These are phyloP conservation scores for Rubus parviflorus DNA, from an alignment of 306 rosid species.

Conservation along the genomic window DNA sequence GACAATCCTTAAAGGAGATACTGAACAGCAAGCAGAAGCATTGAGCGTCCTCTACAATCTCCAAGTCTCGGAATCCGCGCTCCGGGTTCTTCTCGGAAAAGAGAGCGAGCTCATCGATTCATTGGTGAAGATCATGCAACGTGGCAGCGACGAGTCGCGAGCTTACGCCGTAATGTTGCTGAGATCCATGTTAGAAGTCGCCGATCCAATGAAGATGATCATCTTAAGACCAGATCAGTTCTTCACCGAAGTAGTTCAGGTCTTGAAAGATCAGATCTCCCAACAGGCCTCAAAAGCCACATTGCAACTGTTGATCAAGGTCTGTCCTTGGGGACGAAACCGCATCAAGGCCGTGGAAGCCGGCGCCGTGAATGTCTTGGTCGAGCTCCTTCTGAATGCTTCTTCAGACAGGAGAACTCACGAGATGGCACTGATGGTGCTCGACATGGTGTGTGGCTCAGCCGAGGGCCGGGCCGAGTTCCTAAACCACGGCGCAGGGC, in stretches of 20 bases:
- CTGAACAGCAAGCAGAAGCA: slow-evolving; percentile 45
- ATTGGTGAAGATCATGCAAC: slow-evolving; percentile 41
- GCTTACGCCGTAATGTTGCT: slow-evolving; percentile 55
- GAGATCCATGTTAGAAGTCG: slow-evolving; percentile 55
- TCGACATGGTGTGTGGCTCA: slow-evolving; percentile 60
- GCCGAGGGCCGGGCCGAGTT: slow-evolving; percentile 81
- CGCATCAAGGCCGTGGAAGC: slow-evolving; percentile 60
- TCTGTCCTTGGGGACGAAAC: slow-evolving; percentile 59
- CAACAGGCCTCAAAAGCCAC: slow-evolving; percentile 52
- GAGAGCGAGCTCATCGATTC: slow-evolving; percentile 44
- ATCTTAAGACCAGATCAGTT: slow-evolving; percentile 30
- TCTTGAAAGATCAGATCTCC: slow-evolving; percentile 57
- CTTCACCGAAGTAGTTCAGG: slow-evolving; percentile 45
- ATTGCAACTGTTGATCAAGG: slow-evolving; percentile 42
- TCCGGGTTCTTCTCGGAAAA: slow-evolving; percentile 32
- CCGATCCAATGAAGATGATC: slow-evolving; percentile 25
- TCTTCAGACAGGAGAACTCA: slow-evolving; percentile 42
- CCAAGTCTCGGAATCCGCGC: slow-evolving; percentile 38
- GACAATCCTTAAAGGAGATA: neutral
- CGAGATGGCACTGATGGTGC: slow-evolving; percentile 57
- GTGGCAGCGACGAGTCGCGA: slow-evolving; percentile 61
- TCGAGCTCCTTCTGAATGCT: slow-evolving; percentile 57
- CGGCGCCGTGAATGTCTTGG: slow-evolving; percentile 50
- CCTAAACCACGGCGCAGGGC: slow-evolving; percentile 62
- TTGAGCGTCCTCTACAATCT: slow-evolving; percentile 49